Conservation (phyloP, 2,329 filamentous ascomycete genomes). For the Ascochyta clinopodiicola region DNA sequence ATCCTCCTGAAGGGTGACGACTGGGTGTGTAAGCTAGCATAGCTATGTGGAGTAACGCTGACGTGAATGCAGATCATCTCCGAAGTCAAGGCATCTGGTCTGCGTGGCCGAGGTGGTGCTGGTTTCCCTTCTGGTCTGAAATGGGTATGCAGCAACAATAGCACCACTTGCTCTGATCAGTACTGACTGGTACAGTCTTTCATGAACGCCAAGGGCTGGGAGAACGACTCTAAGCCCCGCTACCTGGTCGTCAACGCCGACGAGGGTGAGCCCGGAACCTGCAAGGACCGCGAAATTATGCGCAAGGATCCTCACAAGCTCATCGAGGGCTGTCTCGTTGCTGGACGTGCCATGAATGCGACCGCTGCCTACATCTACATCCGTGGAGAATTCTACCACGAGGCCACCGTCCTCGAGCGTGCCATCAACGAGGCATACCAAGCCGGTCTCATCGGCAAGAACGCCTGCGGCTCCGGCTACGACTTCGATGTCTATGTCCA, state of each 20-base stretch:
- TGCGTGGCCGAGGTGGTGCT: constrained; percentile 94
- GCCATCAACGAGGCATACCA: constrained; percentile 98
- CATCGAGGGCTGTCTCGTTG: constrained; percentile 93
- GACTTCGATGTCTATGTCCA: constrained; percentile 98
- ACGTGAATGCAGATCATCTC: constrained; percentile 74
- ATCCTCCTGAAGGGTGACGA: constrained; percentile 97
- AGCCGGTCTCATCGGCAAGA: constrained; percentile 95
- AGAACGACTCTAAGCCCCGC: constrained; percentile 93
- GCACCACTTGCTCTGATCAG: background rate
- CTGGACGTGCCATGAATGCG: constrained; percentile 98
- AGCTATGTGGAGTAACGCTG: constrained; percentile 20
- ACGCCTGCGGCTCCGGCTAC: constrained; percentile 94
- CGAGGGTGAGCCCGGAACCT: constrained; percentile 97
- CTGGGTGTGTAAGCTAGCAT: constrained; percentile 63
- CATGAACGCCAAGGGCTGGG: constrained; percentile 99
- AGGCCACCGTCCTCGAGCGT: constrained; percentile 89
- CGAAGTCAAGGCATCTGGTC: constrained; percentile 94
- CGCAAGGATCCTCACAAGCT: constrained; percentile 99
- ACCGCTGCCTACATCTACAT: constrained; percentile 99
- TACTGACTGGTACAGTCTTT: constrained; percentile 72
- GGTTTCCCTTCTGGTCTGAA: constrained; percentile 98
- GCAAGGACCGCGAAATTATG: constrained; percentile 99
- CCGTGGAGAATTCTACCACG: constrained; percentile 95
- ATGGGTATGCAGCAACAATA: constrained; percentile 72
- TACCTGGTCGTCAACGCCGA: constrained; percentile 99